phyloP scores from a whole-genome alignment of 768 basidiomycete genomes.

The Favolaschia claudopus region DNA sequence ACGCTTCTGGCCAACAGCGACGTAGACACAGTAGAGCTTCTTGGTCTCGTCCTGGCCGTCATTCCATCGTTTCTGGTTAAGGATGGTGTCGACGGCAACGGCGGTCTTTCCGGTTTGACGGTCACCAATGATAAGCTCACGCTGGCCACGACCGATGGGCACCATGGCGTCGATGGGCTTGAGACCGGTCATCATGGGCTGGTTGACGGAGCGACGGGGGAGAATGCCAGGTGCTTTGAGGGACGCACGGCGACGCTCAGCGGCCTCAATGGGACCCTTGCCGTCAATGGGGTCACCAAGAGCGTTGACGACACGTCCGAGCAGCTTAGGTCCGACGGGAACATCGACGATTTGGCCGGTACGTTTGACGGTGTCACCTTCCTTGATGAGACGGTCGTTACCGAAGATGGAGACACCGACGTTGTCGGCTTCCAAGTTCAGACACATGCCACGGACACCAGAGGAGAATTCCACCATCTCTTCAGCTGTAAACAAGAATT shows the following conservation, averaged over 20 bases:
- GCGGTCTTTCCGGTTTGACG: conserved; percentile 99
- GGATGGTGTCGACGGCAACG: conserved; percentile 99
- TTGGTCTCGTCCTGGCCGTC: conserved; percentile 95
- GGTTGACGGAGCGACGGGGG: conserved; percentile 98
- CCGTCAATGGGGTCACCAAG: conserved; percentile 99
- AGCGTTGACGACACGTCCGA: conserved; percentile 99
- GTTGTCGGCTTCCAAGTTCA: conserved; percentile 99
- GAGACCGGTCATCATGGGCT: conserved; percentile 99
- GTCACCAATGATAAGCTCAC: conserved; percentile 99
- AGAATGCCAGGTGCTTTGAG: conserved; percentile 99
- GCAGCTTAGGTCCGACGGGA: conserved; percentile 95
- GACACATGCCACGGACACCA: conserved; percentile 99
- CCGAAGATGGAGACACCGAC: conserved; percentile 99
- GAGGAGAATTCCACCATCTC: conserved; percentile 99
- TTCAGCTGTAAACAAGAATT: conserved; percentile 68
- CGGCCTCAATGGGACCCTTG: conserved; percentile 94
- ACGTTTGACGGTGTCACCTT: conserved; percentile 99
- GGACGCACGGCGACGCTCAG: conserved; percentile 95
- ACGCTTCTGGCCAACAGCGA: conserved; percentile 99
- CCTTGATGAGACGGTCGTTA: conserved; percentile 98
- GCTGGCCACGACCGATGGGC: conserved; percentile 99
- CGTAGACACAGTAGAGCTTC: conserved; percentile 99
- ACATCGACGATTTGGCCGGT: conserved; percentile 99
- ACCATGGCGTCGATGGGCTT: conserved; percentile 99
- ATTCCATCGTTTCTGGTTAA: conserved; percentile 99